phyloP scores from a whole-genome alignment of 306 rosid species.

The Coriaria nepalensis region DNA sequence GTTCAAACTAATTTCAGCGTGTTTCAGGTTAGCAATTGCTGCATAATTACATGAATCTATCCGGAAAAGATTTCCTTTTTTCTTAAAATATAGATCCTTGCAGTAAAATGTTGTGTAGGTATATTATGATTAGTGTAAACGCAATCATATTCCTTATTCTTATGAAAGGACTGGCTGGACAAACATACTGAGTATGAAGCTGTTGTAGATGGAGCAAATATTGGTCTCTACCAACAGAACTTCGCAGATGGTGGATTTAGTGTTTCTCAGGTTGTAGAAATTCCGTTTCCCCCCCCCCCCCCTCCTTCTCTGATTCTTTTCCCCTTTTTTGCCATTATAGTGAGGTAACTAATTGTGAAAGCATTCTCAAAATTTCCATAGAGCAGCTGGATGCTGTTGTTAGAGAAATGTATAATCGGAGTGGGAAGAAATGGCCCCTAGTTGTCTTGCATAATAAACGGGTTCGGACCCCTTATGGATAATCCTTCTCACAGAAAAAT shows the following conservation, averaged over 20 bases:
- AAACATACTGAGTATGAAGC: constrained; percentile 40
- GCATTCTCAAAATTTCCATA: constrained; percentile 20
- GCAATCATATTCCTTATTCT: not conserved
- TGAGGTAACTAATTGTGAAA: constrained; percentile 19
- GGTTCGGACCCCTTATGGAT: constrained; percentile 41
- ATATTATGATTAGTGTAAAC: no score
- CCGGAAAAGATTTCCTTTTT: no score
- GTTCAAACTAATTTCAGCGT: constrained; percentile 48
- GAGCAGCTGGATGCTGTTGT: constrained; percentile 75
- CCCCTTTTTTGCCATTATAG: not conserved
- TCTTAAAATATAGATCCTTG: no score
- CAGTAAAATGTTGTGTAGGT: no score
- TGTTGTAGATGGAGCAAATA: constrained; percentile 81
- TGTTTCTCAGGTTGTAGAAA: constrained; percentile 56
- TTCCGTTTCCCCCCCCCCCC: not conserved
- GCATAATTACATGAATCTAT: no score
- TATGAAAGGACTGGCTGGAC: constrained; percentile 61
- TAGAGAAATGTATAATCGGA: constrained; percentile 43
- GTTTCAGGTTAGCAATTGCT: constrained; percentile 48
- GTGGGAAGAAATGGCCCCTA: constrained; percentile 66
- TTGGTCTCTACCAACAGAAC: constrained; percentile 94
- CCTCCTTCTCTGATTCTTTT: not conserved
- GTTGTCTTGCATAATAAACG: constrained; percentile 76
- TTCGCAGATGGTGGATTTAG: constrained; percentile 86
- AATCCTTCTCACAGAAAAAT: constrained; percentile 46